These are phyloP conservation scores for Tolypocladium tropicale DNA, from an alignment of 2,329 filamentous ascomycete species.

Conservation along the genomic window DNA sequence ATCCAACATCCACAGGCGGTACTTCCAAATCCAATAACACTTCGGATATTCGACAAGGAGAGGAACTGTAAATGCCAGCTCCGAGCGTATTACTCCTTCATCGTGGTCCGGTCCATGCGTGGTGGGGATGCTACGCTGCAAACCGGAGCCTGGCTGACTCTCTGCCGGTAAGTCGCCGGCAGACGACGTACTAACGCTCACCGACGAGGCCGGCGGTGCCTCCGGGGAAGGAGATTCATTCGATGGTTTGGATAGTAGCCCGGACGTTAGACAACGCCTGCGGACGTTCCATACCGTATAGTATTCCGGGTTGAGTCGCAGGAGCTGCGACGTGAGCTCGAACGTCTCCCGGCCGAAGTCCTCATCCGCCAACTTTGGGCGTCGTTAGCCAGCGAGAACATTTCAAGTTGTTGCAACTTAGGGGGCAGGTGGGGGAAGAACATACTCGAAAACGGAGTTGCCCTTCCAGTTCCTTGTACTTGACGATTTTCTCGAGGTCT, in stretches of 20 bases:
- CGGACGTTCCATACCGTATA: slow-evolving; percentile 89
- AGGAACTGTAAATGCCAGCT: slow-evolving; percentile 74
- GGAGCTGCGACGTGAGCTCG: slow-evolving; percentile 59
- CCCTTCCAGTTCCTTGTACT: slow-evolving; percentile 63
- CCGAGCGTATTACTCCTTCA: slow-evolving; percentile 47
- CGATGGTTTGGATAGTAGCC: slow-evolving; percentile 44
- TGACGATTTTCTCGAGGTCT: slow-evolving; percentile 65
- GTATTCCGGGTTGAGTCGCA: slow-evolving; percentile 74
- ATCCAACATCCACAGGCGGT: slow-evolving; percentile 74
- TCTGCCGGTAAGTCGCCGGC: slow-evolving; percentile 47
- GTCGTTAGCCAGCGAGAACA: neutral
- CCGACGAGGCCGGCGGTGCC: slow-evolving; percentile 42
- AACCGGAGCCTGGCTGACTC: slow-evolving; percentile 36
- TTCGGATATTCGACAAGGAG: slow-evolving; percentile 82
- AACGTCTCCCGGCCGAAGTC: slow-evolving; percentile 48
- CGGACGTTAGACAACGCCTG: slow-evolving; percentile 55
- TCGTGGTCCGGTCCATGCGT: slow-evolving; percentile 5
- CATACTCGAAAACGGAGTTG: slow-evolving; percentile 55
- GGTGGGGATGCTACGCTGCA: slow-evolving; percentile 1
- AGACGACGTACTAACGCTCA: slow-evolving; percentile 48
- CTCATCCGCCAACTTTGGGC: slow-evolving; percentile 23
- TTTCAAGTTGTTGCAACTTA: neutral
- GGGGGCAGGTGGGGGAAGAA: no score
- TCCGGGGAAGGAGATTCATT: slow-evolving; percentile 42
- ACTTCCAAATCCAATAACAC: slow-evolving; percentile 99